Evolutionary conservation across 2,329 filamentous ascomycete genomes (phyloP), one percentile per base, ranked within the genome.

Genomic region (Arthrobotrys iridis): DNA sequence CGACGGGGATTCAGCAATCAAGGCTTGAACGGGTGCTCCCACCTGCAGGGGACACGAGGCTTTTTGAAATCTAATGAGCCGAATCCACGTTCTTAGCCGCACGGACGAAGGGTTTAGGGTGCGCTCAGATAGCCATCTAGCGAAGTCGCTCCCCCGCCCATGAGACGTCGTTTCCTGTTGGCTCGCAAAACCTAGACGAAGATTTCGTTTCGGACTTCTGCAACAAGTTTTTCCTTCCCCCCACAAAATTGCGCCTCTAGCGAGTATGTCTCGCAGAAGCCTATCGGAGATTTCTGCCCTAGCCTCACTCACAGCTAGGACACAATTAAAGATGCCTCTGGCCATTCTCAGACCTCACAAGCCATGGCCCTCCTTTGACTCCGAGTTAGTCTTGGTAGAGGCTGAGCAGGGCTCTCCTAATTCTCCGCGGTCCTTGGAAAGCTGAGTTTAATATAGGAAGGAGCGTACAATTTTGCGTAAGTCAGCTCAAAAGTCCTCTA

Each of bases 21-120:
- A 68, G 70, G 71, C 71, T 75, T 22, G 46, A 68, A 68, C 71
- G 63, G 71, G 57, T 64, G 71, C 46, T 68, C 70, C 70, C 70
- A 68, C 41, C 45, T 68, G 57, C 71, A 68, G 63, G 71, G 48
- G 46, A 48, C 37, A 43, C 30, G 20, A 67, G 52, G 55, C 26
- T 13, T 22, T 74, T 58, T 46, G 45, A 57, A 55, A 74, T 15
- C 41, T 55, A 26, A 57, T 59, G 50, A 63, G 20, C 35, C 45
- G 28, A 52, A 70, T 66, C 62, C 70, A 55, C 70, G 67, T 74
- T 74, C 60, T 41, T 74, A 30, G 15, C 11, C 20, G 62, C 52
- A 72, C 48, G 26, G 59, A 72, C 67, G 8, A 50, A 41, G 22
- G 8, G 18, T 18, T 18, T 55, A 18, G 22, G 15, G 43, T 20